Evolutionary conservation across 2,329 filamentous ascomycete species (phyloP), one percentile per base, ranked within the genome.

Genomic region (Neodidymelliopsis sp.): DNA sequence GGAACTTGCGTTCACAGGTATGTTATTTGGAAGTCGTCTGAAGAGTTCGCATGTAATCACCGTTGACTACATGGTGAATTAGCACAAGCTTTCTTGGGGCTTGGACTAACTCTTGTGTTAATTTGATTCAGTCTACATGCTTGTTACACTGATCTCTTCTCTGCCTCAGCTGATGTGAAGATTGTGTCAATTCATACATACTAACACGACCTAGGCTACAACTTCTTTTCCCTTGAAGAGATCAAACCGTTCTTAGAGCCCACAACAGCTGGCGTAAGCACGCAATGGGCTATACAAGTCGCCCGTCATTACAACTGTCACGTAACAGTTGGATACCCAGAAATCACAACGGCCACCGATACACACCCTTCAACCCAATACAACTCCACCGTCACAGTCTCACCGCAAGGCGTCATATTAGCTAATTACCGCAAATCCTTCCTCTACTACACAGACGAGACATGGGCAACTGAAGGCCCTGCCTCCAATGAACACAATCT

Each of bases 1-100:
- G 0, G 90, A 93, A 66, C 75, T 93, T 69, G 87, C 89, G 1
- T 91, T 93, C 65, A 81, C 84, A 48, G 87, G 87, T 89, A 72
- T 20, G 47, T 51, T 11, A 33, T 35, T 20, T 10, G 22, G 7
- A 27, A 7, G 24, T 27, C 7, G 24, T 27, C 7, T 27, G 12
- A 7, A 7, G 7, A 27, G 24, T 12, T 7, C 24, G n/a, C n/a
- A n/a, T n/a, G n/a, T n/a, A n/a, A n/a, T n/a, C n/a, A n/a, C n/a
- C n/a, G n/a, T n/a, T n/a, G n/a, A n/a, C n/a, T n/a, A n/a, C n/a
- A n/a, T n/a, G n/a, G n/a, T n/a, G n/a, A n/a, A n/a, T n/a, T n/a
- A n/a, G n/a, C n/a, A n/a, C n/a, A n/a, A n/a, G n/a, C n/a, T n/a
- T n/a, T n/a, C n/a, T n/a, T n/a, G n/a, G n/a, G n/a, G n/a, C n/a